These are phyloP conservation scores for Pistacia atlantica DNA, from an alignment of 345 rosid genomes.

Conservation along the genomic window DNA sequence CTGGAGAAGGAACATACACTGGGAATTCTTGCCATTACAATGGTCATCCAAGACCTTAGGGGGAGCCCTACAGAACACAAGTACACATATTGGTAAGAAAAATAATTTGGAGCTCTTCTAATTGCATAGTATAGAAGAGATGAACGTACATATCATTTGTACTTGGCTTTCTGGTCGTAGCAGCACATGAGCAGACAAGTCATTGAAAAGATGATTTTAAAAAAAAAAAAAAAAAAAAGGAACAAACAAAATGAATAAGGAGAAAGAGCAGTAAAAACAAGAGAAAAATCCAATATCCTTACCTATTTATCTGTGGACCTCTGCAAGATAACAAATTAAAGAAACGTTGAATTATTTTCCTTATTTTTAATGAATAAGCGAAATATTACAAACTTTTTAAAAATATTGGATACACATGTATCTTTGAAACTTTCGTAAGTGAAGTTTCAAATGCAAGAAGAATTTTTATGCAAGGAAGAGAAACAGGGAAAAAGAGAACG, in stretches of 20 bases:
- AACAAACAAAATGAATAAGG: not conserved
- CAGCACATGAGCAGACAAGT: not conserved
- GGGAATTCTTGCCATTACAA: not conserved
- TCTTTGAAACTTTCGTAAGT: not conserved
- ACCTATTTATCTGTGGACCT: not conserved
- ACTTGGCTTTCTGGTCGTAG: slow-evolving; percentile 7
- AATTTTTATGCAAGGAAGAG: too few relatives aligned
- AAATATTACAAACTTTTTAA: too few relatives aligned
- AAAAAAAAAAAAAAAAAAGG: not conserved
- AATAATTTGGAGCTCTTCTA: not conserved
- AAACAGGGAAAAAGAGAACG: not conserved
- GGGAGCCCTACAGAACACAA: not conserved
- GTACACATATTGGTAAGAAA: not conserved
- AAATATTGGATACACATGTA: too few relatives aligned
- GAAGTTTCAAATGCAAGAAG: too few relatives aligned
- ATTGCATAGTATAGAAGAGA: not conserved
- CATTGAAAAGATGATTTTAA: not conserved
- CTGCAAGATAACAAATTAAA: not conserved
- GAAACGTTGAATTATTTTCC: not conserved
- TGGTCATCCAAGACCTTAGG: not conserved
- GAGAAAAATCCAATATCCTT: not conserved
- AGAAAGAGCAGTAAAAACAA: not conserved
- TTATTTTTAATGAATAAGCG: too few relatives aligned
- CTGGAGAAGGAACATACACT: not conserved
- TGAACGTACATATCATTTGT: not conserved